Evolutionary conservation across 1,284 basidiomycete species (phyloP).

Genomic region (Somion occarium): DNA sequence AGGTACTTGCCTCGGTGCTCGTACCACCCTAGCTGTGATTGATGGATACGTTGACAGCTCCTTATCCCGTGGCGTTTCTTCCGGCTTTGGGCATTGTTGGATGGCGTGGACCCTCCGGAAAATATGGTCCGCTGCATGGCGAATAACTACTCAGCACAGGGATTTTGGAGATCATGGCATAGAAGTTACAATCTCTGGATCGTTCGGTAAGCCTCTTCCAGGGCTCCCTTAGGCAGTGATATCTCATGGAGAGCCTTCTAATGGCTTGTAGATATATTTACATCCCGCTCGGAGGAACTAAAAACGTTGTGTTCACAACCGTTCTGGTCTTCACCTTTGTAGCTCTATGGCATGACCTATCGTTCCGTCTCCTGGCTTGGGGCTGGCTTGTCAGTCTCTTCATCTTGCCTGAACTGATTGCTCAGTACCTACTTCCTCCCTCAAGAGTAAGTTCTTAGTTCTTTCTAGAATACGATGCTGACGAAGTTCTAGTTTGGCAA

Average conservation of each 20-base stretch:
- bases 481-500: slow-evolving; percentile 54
- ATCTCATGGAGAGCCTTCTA: background rate
- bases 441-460: slow-evolving; percentile 49
- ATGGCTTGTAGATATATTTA: slow-evolving; percentile 77
- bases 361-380: slow-evolving; percentile 88
- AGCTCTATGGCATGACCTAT: slow-evolving; percentile 97
- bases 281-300: slow-evolving; percentile 84
- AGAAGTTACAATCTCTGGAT: slow-evolving; percentile 96
- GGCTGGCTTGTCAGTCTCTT: slow-evolving; percentile 95
- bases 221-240: slow-evolving; percentile 6
- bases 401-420: slow-evolving; percentile 82
- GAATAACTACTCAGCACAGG: slow-evolving; percentile 94
- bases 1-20: slow-evolving; percentile 45
- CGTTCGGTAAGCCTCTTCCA: slow-evolving; percentile 52
- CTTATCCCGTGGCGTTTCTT: slow-evolving; percentile 98
- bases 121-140: slow-evolving; percentile 99
- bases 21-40: background rate
- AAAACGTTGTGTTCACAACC: slow-evolving; percentile 64
- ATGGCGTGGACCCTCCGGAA: slow-evolving; percentile 92
- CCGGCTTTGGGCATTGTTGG: slow-evolving; percentile 88
- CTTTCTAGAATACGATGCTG: no score
- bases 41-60: slow-evolving; percentile 45
- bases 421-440: slow-evolving; percentile 53
- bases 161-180: slow-evolving; percentile 98
- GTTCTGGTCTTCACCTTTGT: slow-evolving; percentile 93